Evolutionary conservation across 192 early-diverging fungal species (phyloP).

Genomic region (Coemansia biformis): DNA sequence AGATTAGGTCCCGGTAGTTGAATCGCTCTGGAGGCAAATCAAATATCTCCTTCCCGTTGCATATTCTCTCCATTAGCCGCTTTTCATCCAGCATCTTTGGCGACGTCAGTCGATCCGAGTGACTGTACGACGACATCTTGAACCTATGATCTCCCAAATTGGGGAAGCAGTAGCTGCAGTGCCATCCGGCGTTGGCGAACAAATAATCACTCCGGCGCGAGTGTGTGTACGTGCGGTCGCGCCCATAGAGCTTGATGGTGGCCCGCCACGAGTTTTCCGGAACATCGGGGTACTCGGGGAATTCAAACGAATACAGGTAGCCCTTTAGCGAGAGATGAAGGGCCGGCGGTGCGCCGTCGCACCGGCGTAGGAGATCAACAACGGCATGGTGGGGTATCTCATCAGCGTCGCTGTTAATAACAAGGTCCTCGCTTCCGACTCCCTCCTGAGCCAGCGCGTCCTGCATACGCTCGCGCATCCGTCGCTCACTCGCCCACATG

Average conservation of each 20-base stretch:
- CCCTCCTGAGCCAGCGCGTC: conserved; percentile 8
- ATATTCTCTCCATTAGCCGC: conserved; percentile 52
- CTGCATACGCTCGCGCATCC: conserved; percentile 48
- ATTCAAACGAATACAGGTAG: conserved; percentile 63
- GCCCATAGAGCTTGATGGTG: conserved; percentile 34
- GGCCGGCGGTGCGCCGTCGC: conserved; percentile 43
- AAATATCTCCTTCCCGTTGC: conserved; percentile 62
- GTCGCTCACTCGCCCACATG: conserved; percentile 50
- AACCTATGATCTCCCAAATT: conserved; percentile 53
- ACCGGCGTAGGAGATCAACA: conserved; percentile 41
- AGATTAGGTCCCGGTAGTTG: conserved; percentile 51
- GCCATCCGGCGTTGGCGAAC: conserved; percentile 61
- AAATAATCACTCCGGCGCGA: conserved; percentile 26
- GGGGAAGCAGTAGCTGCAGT: conserved; percentile 62
- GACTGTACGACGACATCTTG: conserved; percentile 61
- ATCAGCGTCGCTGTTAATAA: conserved; percentile 58
- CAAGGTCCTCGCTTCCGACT: conserved; percentile 38
- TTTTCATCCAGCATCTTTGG: conserved; percentile 21
- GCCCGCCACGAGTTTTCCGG: conserved; percentile 51
- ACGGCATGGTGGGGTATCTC: conserved; percentile 52
- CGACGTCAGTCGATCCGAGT: conserved; percentile 51
- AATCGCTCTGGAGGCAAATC: conserved; percentile 60
- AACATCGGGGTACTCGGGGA: conserved; percentile 10
- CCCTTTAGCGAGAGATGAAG: conserved; percentile 53
- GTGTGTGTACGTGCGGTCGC: conserved; percentile 33